phyloP scores from a whole-genome alignment of 805 yeast genomes.

The Sugiyamaella boreocaroliniensis region DNA sequence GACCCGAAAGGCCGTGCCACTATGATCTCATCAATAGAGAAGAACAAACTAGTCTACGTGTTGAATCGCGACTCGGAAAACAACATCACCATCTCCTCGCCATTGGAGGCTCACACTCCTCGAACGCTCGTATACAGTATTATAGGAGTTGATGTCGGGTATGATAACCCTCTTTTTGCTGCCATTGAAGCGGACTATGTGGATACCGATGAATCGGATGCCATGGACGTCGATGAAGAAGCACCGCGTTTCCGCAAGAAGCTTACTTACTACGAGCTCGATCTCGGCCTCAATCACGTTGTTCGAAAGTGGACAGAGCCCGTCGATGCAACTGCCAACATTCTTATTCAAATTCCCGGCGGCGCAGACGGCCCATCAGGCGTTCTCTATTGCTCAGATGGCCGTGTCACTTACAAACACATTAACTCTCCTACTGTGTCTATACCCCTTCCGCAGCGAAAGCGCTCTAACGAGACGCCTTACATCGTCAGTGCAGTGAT shows the following conservation, averaged over 20 bases:
- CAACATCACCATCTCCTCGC: constrained; percentile 55
- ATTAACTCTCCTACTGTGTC: constrained; percentile 28
- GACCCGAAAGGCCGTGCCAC: constrained; percentile 70
- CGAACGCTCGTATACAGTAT: constrained; percentile 46
- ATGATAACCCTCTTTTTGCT: constrained; percentile 80
- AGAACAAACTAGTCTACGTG: constrained; percentile 63
- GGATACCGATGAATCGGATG: constrained; percentile 26
- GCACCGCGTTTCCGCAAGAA: constrained; percentile 21
- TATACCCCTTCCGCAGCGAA: constrained; percentile 53
- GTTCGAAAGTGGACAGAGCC: constrained; percentile 43
- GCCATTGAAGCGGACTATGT: constrained; percentile 60
- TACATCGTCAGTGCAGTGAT: constrained; percentile 50
- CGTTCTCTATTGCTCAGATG: constrained; percentile 54
- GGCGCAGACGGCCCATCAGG: constrained; percentile 68
- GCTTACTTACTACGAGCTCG: constrained; percentile 71
- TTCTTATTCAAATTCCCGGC: constrained; percentile 64
- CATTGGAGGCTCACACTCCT: constrained; percentile 59
- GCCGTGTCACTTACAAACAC: constrained; percentile 38
- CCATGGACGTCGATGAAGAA: neutral
- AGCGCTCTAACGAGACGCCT: constrained; percentile 16
- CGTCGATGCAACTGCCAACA: constrained; percentile 39
- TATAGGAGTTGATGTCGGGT: constrained; percentile 64
- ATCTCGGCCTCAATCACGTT: constrained; percentile 77
- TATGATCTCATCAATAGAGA: constrained; percentile 66
- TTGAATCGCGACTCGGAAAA: constrained; percentile 44